Evolutionary conservation across 768 basidiomycete genomes (phyloP), one percentile per base, ranked within the genome.

Genomic region (Lepiota brunneoincarnata): DNA sequence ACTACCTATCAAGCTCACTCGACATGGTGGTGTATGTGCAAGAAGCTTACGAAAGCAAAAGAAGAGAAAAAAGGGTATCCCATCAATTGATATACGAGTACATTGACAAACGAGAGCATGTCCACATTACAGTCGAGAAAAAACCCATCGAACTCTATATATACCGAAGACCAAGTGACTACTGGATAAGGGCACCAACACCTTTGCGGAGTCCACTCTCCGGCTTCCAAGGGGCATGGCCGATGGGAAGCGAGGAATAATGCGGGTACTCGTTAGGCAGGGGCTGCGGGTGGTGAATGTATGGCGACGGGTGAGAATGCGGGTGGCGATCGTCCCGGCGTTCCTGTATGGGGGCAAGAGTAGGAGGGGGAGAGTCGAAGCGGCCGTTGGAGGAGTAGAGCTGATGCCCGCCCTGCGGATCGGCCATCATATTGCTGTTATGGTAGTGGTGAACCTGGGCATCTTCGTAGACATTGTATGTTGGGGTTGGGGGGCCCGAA

Each of bases 1-100:
- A 78, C 71, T 64, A 81, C 80, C 75, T 76, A 68, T 82, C 81
- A 53, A 82, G 71, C 62, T 82, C 81, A 58, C 81, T 81, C 34
- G 80, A 74, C 81, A 81, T 78, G 48, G 37, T 43, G 37, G 52
- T 52, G n/a, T 10, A 18, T 50, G 49, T 50, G 39, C 49, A 52
- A 52, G 45, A 35, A 10, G 51, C 51, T 52, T 44, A 44, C 42
- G 26, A 31, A 52, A 45, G 34, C 43, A 51, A 51, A 51, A 51
- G 18, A 15, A 39, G 35, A 20, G 14, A 18, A 41, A 41, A 24
- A 49, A 54, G 41, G 47, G 47, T 44, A 54, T 45, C 39, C 40
- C 49, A 60, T 43, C 52, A 54, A 54, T 54, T 54, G 52, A 54
- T 54, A 47, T 54, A 54, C 52, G 41, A 52, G 44, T 52, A 56